A percentile compares a stretch with the other conserved stretches of the same genome.
These are phyloP conservation scores for Alternaria panax DNA, from an alignment of 2,329 filamentous ascomycete genomes.

Conservation along the genomic window DNA sequence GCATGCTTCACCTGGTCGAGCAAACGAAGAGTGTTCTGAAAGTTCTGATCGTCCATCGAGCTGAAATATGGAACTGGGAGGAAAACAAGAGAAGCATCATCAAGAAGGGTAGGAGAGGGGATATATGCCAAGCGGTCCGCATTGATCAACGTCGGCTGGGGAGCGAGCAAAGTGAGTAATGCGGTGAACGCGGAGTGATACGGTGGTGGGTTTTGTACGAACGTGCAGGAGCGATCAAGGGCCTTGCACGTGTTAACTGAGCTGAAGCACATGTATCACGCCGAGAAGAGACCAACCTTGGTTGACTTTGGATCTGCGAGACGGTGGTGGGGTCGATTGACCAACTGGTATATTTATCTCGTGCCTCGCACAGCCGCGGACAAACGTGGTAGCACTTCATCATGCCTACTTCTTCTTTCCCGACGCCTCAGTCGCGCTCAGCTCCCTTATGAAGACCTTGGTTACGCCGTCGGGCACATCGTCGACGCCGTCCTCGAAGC, in stretches of 20 bases:
- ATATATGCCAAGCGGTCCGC: too few species aligned
- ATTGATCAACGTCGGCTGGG: too few species aligned
- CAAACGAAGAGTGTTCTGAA: too few species aligned
- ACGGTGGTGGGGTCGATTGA: neutral
- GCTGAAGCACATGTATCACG: neutral
- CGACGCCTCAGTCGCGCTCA: constrained; percentile 87
- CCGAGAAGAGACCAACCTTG: constrained; percentile 1
- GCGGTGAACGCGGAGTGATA: too few species aligned
- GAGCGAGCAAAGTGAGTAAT: too few species aligned
- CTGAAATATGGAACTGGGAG: too few species aligned
- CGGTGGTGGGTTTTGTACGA: neutral
- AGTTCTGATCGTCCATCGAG: too few species aligned
- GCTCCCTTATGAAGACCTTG: constrained; percentile 80
- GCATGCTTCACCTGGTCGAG: too few species aligned
- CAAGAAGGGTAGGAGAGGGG: too few species aligned
- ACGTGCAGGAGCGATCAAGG: neutral
- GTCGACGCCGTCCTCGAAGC: constrained; percentile 87
- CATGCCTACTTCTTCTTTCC: constrained; percentile 71
- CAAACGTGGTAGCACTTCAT: neutral
- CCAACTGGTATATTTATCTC: constrained; percentile 6
- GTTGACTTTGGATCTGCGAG: neutral
- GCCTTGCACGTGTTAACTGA: neutral
- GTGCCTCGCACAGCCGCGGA: neutral
- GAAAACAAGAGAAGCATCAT: too few species aligned
- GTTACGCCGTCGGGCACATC: constrained; percentile 76